phyloP scores from a whole-genome alignment of 2,329 filamentous ascomycete species.

The Pezicula neosporulosa region DNA sequence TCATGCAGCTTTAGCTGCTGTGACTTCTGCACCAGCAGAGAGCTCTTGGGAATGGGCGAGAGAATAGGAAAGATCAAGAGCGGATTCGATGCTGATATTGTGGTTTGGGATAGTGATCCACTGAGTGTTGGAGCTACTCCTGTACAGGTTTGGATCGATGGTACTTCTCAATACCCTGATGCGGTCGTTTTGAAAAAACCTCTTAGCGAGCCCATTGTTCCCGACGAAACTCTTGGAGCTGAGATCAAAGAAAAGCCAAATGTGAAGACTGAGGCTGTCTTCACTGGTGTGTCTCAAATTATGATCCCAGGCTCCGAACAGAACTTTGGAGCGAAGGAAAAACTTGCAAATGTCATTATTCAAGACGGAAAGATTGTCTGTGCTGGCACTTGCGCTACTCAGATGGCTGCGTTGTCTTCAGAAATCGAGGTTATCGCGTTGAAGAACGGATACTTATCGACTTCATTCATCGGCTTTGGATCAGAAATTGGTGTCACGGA shows the following conservation, averaged over 20 bases:
- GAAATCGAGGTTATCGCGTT: conserved; percentile 42
- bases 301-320: conserved; percentile 43
- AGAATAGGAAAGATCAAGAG: conserved; percentile 59
- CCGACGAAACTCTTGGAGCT: conserved; percentile 34
- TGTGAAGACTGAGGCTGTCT: conserved; percentile 40
- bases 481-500: conserved; percentile 59
- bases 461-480: conserved; percentile 58
- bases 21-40: conserved; percentile 56
- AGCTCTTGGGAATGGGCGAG: conserved; percentile 52
- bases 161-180: conserved; percentile 51
- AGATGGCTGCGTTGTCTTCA: conserved; percentile 35
- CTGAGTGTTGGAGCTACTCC: conserved; percentile 56
- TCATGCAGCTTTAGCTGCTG: conserved; percentile 53
- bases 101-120: conserved; percentile 61
- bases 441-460: conserved; percentile 56
- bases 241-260: conserved; percentile 39
- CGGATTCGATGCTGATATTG: conserved; percentile 59
- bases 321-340: conserved; percentile 15
- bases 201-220: conserved; percentile 32
- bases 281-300: conserved; percentile 52
- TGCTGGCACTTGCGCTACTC: conserved; percentile 46
- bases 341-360: conserved; percentile 46
- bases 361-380: conserved; percentile 52
- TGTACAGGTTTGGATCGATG: conserved; percentile 62
- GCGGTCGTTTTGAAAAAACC: conserved; percentile 54